Percentiles rank a stretch among this genome's conserved stretches.
Evolutionary conservation across 2,329 filamentous ascomycete species (phyloP).

Genomic region (Didymella pomorum): DNA sequence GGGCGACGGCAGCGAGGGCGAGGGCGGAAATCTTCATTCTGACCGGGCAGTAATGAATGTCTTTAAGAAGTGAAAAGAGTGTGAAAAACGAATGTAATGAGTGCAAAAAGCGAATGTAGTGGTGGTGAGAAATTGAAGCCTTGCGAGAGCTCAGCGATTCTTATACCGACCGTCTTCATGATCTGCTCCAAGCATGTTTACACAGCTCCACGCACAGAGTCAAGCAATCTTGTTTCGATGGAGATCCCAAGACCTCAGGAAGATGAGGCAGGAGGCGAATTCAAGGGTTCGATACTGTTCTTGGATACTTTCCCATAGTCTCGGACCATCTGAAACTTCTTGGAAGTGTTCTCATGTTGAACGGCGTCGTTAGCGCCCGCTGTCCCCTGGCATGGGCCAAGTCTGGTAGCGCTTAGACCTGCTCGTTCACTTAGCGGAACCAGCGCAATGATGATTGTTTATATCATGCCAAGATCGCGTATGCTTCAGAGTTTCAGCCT

Average conservation of each 20-base stretch:
- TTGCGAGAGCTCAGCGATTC: background rate
- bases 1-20: constrained; percentile 14
- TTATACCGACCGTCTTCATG: constrained; percentile 10
- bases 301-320: background rate
- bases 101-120: constrained; percentile 16
- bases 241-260: constrained; percentile 1
- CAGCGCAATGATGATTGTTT: background rate
- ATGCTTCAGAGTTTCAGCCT: constrained; percentile 9
- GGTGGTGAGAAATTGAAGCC: background rate
- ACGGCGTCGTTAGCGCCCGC: constrained; percentile 2
- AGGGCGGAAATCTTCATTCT: constrained; percentile 21
- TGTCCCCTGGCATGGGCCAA: background rate
- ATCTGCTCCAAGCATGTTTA: constrained; percentile 3
- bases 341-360: constrained; percentile 2
- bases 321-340: constrained; percentile 13
- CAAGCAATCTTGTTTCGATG: constrained; percentile 5
- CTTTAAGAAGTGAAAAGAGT: constrained; percentile 16
- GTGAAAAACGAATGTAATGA: constrained; percentile 13
- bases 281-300: constrained; percentile 6
- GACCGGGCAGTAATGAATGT: constrained; percentile 18
- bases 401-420: constrained; percentile 6
- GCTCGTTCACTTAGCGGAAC: background rate
- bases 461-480: constrained; percentile 5
- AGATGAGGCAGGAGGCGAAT: constrained; percentile 6
- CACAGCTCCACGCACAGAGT: background rate